Percentiles rank a stretch among this genome's conserved stretches.
Conservation (phyloP, 2,329 filamentous ascomycete genomes). For the Cercospora sesami region DNA sequence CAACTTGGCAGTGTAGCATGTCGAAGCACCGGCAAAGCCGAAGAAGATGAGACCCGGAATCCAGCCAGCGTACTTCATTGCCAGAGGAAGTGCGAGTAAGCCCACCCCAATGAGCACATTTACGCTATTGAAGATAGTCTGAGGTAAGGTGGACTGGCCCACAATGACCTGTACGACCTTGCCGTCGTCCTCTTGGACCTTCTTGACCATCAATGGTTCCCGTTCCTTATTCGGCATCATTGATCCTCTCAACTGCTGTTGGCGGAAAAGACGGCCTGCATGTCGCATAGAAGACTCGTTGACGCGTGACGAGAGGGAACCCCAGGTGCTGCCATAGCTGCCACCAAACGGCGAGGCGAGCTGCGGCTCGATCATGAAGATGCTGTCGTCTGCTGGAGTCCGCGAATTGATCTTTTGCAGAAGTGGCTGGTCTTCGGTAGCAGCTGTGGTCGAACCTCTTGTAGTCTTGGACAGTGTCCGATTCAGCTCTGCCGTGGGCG, state of each 20-base stretch:
- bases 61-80: constrained; percentile 86
- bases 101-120: constrained; percentile 91
- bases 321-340: constrained; percentile 67
- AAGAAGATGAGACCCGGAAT: constrained; percentile 76
- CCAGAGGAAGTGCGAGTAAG: constrained; percentile 82
- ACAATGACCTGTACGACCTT: constrained; percentile 81
- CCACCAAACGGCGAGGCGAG: constrained; percentile 69
- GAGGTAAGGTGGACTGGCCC: constrained; percentile 90
- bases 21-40: constrained; percentile 70
- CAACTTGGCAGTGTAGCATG: constrained; percentile 81
- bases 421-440: constrained; percentile 32
- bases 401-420: constrained; percentile 33
- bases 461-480: constrained; percentile 13
- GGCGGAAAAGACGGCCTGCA: constrained; percentile 53
- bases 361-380: constrained; percentile 52
- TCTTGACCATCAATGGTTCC: constrained; percentile 83
- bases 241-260: constrained; percentile 48
- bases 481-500: constrained; percentile 31
- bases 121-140: constrained; percentile 95
- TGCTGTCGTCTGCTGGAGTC: constrained; percentile 42
- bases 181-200: constrained; percentile 80
- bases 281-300: constrained; percentile 59
- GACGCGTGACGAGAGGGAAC: constrained; percentile 58
- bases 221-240: constrained; percentile 48
- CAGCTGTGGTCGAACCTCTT: constrained; percentile 3